A percentile compares a stretch with the other conserved stretches of the same genome.
phyloP scores from a whole-genome alignment of 208 protist genomes.

The Trypanosoma vivax region DNA sequence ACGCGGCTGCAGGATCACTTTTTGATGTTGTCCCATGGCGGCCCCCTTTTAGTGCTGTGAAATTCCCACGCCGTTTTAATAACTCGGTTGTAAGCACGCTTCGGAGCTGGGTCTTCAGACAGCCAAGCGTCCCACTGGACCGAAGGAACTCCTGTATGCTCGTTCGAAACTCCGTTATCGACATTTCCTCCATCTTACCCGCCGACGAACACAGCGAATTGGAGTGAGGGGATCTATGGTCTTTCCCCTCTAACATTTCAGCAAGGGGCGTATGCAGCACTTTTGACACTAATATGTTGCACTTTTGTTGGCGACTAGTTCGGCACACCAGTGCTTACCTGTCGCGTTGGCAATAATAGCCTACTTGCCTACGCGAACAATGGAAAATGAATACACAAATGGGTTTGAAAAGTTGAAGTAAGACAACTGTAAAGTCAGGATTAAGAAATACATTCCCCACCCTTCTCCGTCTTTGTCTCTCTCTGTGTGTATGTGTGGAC shows the following conservation, averaged over 20 bases:
- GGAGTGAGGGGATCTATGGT: no score
- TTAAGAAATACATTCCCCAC: not conserved
- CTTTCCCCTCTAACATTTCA: no score
- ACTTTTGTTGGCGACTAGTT: no score
- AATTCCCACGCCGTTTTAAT: conserved; percentile 33
- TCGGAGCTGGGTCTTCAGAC: conserved; percentile 82
- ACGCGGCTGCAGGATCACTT: not conserved
- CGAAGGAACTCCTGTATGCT: conserved; percentile 73
- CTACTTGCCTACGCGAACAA: no score
- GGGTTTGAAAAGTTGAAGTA: no score
- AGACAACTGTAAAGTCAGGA: no score
- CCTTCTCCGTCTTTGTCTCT: not conserved
- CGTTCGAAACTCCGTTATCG: conserved; percentile 56
- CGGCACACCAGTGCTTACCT: no score
- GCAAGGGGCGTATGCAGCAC: no score
- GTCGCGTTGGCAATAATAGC: no score
- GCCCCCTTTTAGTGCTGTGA: no score
- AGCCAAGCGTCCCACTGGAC: conserved; percentile 54
- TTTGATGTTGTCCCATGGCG: conserved; percentile 8
- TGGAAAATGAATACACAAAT: conserved; percentile 13
- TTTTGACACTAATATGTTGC: no score
- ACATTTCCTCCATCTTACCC: conserved; percentile 11
- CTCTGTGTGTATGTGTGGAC: not conserved
- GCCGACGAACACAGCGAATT: no score
- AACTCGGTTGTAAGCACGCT: conserved; percentile 71